Evolutionary conservation across 106 monocot genomes (phyloP), one percentile per base, ranked within the genome.

Genomic region (Allium sativum): DNA sequence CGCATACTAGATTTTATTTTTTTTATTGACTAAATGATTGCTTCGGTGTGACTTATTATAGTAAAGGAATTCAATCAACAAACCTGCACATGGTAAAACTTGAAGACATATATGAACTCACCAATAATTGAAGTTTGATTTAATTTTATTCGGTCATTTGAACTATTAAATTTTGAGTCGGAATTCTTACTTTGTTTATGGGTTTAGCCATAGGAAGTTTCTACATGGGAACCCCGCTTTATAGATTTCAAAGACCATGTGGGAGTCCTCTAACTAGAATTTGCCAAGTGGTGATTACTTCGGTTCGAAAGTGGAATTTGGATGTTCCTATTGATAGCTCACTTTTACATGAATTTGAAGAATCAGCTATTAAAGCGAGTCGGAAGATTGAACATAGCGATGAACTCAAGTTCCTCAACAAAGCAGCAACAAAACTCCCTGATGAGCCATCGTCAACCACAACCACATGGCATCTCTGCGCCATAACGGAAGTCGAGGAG

Each of bases 111-210:
- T n/a, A n/a, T n/a, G n/a, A n/a, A n/a, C n/a, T n/a, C n/a, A n/a
- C n/a, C n/a, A n/a, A n/a, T n/a, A n/a, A n/a, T n/a, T n/a, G n/a
- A n/a, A n/a, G n/a, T n/a, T n/a, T n/a, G n/a, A n/a, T n/a, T n/a
- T n/a, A n/a, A n/a, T n/a, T n/a, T n/a, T n/a, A n/a, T n/a, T n/a
- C n/a, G n/a, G n/a, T n/a, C n/a, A n/a, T n/a, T n/a, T n/a, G n/a
- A n/a, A n/a, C n/a, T n/a, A n/a, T n/a, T n/a, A n/a, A n/a, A n/a
- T n/a, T n/a, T n/a, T n/a, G 95, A 0, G 90, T 95, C 84, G 81
- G 79, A 9, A 95, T 95, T 66, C 95, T 90, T 10, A 95, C 95
- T 47, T 21, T 95, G n/a, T 95, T 82, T 70, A 90, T 95, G 90
- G 95, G 65, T 12, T 12, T 95, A 7, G 95, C 95, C 40, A 84